Conservation (phyloP, 169 alveolate genomes). For the Plasmodium vivax region DNA sequence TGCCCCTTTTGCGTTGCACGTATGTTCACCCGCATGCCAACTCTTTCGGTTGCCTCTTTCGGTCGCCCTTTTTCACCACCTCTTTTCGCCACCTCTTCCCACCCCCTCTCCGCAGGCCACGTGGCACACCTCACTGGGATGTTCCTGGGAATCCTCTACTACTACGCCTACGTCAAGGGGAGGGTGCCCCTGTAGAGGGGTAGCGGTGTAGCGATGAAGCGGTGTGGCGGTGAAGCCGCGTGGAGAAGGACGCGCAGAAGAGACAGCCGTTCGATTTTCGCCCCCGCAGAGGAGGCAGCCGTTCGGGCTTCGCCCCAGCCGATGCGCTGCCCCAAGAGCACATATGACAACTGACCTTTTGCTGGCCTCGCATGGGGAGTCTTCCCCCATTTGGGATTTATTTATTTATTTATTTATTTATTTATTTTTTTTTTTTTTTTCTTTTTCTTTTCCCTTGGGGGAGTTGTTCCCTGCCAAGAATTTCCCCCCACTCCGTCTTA, state of each 20-base stretch:
- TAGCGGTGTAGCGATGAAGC: background rate
- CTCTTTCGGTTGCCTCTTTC: too few species aligned
- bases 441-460: too few species aligned
- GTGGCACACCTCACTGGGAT: conserved; percentile 56
- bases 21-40: background rate
- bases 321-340: background rate
- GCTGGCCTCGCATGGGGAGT: background rate
- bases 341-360: background rate
- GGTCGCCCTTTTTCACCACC: too few species aligned
- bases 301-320: background rate
- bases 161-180: conserved; percentile 15
- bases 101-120: conserved; percentile 13
- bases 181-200: background rate
- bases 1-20: background rate
- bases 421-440: background rate
- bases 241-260: background rate
- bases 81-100: background rate
- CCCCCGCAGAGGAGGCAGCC: background rate
- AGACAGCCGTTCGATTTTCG: background rate
- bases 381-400: background rate
- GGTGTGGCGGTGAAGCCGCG: too few species aligned
- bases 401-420: too few species aligned
- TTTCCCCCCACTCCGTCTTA: background rate
- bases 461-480: background rate
- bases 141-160: conserved; percentile 36